Evolutionary conservation across 345 rosid genomes (phyloP).

Genomic region (Citrus trifoliata): DNA sequence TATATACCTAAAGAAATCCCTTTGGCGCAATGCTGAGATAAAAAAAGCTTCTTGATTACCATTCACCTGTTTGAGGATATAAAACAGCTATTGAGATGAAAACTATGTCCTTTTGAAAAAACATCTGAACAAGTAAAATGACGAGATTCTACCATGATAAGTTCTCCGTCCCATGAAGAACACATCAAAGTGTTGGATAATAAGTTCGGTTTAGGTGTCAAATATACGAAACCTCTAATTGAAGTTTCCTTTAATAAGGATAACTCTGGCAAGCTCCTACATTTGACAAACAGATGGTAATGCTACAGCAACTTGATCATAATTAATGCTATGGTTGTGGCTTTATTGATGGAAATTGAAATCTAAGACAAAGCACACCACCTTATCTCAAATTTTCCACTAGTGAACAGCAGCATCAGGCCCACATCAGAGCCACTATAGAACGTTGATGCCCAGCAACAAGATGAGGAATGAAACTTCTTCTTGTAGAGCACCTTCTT

Average conservation of each 20-base stretch:
- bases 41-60: conserved; percentile 67
- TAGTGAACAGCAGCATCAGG: conserved; percentile 62
- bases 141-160: conserved; percentile 53
- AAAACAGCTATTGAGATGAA: background rate
- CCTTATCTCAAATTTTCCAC: conserved; percentile 83
- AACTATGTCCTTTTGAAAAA: background rate
- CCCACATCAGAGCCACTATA: conserved; percentile 53
- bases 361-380: conserved; percentile 17
- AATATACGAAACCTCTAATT: conserved; percentile 57
- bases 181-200: conserved; percentile 48
- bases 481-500: conserved; percentile 82
- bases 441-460: conserved; percentile 86
- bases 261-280: conserved; percentile 79
- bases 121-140: conserved; percentile 2
- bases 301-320: background rate
- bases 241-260: conserved; percentile 58
- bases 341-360: background rate
- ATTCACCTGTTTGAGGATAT: conserved; percentile 49
- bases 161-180: conserved; percentile 67
- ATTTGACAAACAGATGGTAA: conserved; percentile 2
- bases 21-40: conserved; percentile 54
- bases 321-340: background rate
- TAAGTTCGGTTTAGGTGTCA: conserved; percentile 45
- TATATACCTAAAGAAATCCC: conserved; percentile 53
- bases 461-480: conserved; percentile 62